Conservation (phyloP, 805 yeast species). For the Alloascoidea hylecoeti region DNA sequence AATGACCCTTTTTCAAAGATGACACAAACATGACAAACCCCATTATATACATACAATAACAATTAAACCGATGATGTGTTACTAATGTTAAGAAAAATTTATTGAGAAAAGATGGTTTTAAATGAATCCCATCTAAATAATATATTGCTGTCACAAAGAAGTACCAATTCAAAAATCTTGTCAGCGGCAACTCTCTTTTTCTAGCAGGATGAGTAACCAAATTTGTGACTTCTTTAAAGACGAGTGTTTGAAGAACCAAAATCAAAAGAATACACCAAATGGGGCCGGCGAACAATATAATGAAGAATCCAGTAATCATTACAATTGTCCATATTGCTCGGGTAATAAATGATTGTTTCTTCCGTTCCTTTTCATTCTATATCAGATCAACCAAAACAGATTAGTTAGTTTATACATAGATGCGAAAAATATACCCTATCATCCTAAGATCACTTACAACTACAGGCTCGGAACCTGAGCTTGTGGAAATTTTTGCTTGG, state of each 20-base stretch:
- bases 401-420: too few relatives aligned
- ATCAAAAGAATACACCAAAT: slow-evolving; percentile 64
- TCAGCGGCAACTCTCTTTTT: slow-evolving; percentile 71
- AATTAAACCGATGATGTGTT: slow-evolving; percentile 68
- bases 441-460: too few relatives aligned
- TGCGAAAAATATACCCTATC: too few relatives aligned
- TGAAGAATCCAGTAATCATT: slow-evolving; percentile 67
- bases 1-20: slow-evolving; percentile 77
- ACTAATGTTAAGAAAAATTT: slow-evolving; percentile 43
- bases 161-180: slow-evolving; percentile 85
- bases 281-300: slow-evolving; percentile 72
- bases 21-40: slow-evolving; percentile 88
- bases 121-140: slow-evolving; percentile 67
- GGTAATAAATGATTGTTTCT: slow-evolving; percentile 72
- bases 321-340: slow-evolving; percentile 90
- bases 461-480: too few relatives aligned
- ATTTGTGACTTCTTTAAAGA: slow-evolving; percentile 83
- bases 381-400: too few relatives aligned
- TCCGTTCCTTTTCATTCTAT: slow-evolving; percentile 41
- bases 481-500: too few relatives aligned
- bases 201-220: slow-evolving; percentile 75
- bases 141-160: slow-evolving; percentile 77
- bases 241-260: slow-evolving; percentile 59
- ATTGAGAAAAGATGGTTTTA: slow-evolving; percentile 31
- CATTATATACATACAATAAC: slow-evolving; percentile 70